Conservation (phyloP, 768 basidiomycete species). For the Pisolithus marmoratus region DNA sequence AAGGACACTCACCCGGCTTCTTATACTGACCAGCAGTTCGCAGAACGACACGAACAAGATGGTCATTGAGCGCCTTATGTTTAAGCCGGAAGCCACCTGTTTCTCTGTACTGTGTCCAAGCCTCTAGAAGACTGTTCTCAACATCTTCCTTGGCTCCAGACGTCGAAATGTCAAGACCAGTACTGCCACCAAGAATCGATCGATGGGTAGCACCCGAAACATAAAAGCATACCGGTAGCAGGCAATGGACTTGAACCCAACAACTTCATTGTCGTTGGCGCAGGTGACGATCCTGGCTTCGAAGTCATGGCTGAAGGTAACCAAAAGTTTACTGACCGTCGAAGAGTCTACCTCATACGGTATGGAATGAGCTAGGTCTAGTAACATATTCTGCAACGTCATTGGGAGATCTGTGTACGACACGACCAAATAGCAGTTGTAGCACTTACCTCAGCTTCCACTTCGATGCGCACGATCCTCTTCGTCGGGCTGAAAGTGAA, state of each 20-base stretch:
- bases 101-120: conserved; percentile 31
- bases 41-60: conserved; percentile 52
- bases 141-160: conserved; percentile 21
- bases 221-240: conserved; percentile 45
- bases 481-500: conserved; percentile 49
- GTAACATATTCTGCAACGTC: conserved; percentile 8
- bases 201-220: background rate
- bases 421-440: background rate
- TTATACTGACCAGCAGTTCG: conserved; percentile 43
- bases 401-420: conserved; percentile 1
- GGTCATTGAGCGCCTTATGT: conserved; percentile 62
- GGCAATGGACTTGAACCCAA: conserved; percentile 68
- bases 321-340: conserved; percentile 8
- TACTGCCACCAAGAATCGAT: conserved; percentile 28
- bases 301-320: conserved; percentile 32
- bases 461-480: conserved; percentile 65
- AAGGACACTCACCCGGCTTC: conserved; percentile 50
- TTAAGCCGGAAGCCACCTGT: conserved; percentile 44
- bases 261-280: conserved; percentile 47
- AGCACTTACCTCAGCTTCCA: conserved; percentile 57
- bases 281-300: conserved; percentile 28
- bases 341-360: conserved; percentile 9
- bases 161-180: conserved; percentile 53
- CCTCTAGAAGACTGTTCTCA: conserved; percentile 26
- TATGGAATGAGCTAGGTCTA: conserved; percentile 12